Evolutionary conservation across 306 rosid species (phyloP).

Genomic region (Rosa chinensis): DNA sequence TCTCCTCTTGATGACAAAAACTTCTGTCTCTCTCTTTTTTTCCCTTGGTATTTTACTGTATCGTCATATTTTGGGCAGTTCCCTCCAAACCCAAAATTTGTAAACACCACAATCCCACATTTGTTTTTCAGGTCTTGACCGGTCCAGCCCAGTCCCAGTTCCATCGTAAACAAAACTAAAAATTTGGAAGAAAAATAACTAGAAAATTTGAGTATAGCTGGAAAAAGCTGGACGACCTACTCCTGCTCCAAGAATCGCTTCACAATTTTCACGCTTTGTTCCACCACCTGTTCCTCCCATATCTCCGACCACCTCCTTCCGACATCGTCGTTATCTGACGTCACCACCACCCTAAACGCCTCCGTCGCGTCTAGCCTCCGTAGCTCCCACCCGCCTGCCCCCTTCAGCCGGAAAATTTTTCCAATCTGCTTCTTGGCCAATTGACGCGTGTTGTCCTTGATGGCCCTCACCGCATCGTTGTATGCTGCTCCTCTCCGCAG

Average conservation of each 20-base stretch:
- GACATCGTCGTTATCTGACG: slow-evolving; percentile 18
- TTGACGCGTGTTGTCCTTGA: slow-evolving; percentile 78
- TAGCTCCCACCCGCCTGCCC: slow-evolving; percentile 71
- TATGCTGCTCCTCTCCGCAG: slow-evolving; percentile 54
- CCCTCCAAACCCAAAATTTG: slow-evolving; percentile 5
- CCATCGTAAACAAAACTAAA: slow-evolving; percentile 18
- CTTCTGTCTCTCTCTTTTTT: neutral
- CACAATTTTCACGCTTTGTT: slow-evolving; percentile 97
- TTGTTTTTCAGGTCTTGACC: neutral
- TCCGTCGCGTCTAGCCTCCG: slow-evolving; percentile 78
- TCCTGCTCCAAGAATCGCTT: slow-evolving; percentile 75
- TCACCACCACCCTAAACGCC: slow-evolving; percentile 54
- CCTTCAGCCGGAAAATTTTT: slow-evolving; percentile 53
- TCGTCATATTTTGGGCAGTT: neutral
- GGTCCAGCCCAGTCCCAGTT: neutral
- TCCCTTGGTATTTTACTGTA: neutral
- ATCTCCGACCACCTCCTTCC: slow-evolving; percentile 46
- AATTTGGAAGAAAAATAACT: slow-evolving; percentile 17
- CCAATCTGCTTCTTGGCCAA: slow-evolving; percentile 65
- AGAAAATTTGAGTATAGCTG: slow-evolving; percentile 48
- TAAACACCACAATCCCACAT: neutral
- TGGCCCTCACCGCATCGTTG: slow-evolving; percentile 62
- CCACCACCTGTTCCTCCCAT: slow-evolving; percentile 74
- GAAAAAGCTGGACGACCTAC: slow-evolving; percentile 63
- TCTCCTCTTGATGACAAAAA: neutral